Conservation (phyloP, 2,329 filamentous ascomycete species). For the Hypoxylon rubiginosum region DNA sequence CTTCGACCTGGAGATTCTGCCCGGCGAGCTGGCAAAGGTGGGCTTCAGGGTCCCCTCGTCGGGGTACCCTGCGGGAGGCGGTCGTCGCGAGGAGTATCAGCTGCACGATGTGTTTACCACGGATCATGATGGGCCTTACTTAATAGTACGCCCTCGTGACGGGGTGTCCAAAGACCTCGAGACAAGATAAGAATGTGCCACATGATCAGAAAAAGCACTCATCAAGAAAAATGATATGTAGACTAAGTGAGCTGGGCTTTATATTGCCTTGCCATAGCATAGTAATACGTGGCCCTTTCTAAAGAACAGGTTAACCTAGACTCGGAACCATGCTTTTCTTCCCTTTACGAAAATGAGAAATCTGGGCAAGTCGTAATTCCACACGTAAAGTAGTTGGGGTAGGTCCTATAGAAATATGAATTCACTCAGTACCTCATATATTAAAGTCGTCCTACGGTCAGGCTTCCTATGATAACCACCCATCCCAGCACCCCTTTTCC, state of each 20-base stretch:
- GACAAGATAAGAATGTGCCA: not conserved
- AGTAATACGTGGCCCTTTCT: not conserved
- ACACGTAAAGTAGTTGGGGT: no score
- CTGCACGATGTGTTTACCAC: conserved; percentile 1
- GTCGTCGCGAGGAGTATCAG: conserved; percentile 3
- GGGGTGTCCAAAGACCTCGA: conserved; percentile 1
- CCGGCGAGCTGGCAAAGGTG: not conserved
- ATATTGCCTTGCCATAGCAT: not conserved
- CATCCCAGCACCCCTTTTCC: not conserved
- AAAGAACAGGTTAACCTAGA: no score
- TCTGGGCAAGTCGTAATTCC: no score
- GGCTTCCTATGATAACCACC: no score
- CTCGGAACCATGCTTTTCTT: no score
- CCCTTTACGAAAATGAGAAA: no score
- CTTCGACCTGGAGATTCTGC: conserved; percentile 1
- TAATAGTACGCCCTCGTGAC: conserved; percentile 1
- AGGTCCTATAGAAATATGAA: not conserved
- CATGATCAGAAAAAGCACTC: not conserved
- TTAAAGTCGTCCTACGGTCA: not conserved
- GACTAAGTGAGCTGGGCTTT: not conserved
- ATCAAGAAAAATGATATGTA: no score
- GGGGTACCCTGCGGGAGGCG: not conserved
- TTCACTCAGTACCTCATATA: not conserved
- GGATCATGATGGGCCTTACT: conserved; percentile 2
- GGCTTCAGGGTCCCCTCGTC: not conserved